These are phyloP conservation scores for Citrullus amarus DNA, from an alignment of 306 rosid genomes.

Conservation along the genomic window DNA sequence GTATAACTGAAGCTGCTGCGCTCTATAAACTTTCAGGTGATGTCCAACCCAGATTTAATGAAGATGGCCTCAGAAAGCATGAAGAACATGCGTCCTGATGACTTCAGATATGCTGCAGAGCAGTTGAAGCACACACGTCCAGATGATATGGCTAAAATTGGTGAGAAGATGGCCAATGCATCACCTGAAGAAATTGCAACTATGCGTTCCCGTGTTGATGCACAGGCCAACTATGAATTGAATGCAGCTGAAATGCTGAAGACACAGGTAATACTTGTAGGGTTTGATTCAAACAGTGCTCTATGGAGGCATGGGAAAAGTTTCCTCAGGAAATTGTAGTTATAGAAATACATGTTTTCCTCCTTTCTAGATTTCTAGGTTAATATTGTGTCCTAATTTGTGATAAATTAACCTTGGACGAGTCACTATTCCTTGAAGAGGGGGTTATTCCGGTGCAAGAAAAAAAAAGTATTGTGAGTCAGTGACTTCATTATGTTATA, in stretches of 20 bases:
- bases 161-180: constrained; percentile 78
- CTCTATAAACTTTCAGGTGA: constrained; percentile 52
- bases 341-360: background rate
- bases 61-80: constrained; percentile 92
- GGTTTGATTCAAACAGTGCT: background rate
- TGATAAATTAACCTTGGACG: background rate
- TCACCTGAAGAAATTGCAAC: constrained; percentile 74
- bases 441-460: background rate
- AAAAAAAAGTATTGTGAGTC: background rate
- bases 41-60: constrained; percentile 83
- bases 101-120: constrained; percentile 70
- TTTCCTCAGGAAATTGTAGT: background rate
- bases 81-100: constrained; percentile 78
- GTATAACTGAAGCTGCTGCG: background rate
- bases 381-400: background rate
- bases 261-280: constrained; percentile 41
- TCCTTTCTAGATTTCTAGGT: background rate
- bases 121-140: constrained; percentile 85
- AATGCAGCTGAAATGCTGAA: constrained; percentile 79
- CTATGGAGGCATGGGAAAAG: background rate
- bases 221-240: constrained; percentile 52
- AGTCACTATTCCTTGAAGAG: background rate
- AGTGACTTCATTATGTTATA: background rate
- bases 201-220: constrained; percentile 60
- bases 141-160: constrained; percentile 88